phyloP scores from a whole-genome alignment of 306 rosid genomes.

The Glycine tomentella region DNA sequence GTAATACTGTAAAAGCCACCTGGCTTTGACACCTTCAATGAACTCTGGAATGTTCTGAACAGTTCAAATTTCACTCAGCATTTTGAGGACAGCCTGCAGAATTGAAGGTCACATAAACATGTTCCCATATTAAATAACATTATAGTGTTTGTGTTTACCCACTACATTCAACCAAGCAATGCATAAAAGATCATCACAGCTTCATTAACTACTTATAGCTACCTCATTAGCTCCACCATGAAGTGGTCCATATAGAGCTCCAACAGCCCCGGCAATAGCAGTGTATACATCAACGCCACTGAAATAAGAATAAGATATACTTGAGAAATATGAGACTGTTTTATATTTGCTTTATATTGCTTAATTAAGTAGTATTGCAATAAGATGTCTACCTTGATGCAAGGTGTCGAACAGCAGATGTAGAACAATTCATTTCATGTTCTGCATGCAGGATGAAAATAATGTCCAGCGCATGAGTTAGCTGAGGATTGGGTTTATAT shows the following conservation, averaged over 20 bases:
- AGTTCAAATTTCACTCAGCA: constrained; percentile 85
- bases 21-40: constrained; percentile 96
- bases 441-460: constrained; percentile 91
- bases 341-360: constrained; percentile 1
- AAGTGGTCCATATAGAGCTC: constrained; percentile 96
- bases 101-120: constrained; percentile 46
- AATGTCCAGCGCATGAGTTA: constrained; percentile 80
- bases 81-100: constrained; percentile 87
- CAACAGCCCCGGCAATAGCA: constrained; percentile 91
- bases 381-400: constrained; percentile 75
- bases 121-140: constrained; percentile 25
- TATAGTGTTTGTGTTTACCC: background rate
- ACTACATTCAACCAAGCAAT: constrained; percentile 8
- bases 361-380: background rate
- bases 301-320: constrained; percentile 34
- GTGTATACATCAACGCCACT: constrained; percentile 96
- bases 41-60: constrained; percentile 85
- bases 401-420: constrained; percentile 87
- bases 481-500: constrained; percentile 81
- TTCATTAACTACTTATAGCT: constrained; percentile 25
- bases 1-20: constrained; percentile 57
- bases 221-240: constrained; percentile 99
- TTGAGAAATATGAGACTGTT: constrained; percentile 5
- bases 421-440: constrained; percentile 97
- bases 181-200: constrained; percentile 8